A percentile compares a stretch with the other conserved stretches of the same genome.
Evolutionary conservation across 441 rosid species (phyloP).

Genomic region (Corymbia citriodora): DNA sequence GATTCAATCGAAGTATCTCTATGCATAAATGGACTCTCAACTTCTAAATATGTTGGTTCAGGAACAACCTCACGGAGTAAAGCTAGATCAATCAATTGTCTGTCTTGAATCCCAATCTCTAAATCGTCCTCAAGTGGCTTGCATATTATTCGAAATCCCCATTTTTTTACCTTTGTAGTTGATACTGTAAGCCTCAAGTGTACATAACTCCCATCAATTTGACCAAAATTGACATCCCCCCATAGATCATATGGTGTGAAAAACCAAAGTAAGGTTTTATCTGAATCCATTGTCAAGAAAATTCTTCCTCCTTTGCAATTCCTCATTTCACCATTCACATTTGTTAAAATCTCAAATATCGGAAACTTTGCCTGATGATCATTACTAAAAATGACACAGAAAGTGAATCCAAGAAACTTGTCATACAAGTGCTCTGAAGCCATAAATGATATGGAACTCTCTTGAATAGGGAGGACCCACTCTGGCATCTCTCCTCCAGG

Average conservation of each 20-base stretch:
- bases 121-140: background rate
- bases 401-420: background rate
- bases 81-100: background rate
- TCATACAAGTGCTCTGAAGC: background rate
- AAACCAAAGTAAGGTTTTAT: too few relatives aligned
- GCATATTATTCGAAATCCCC: background rate
- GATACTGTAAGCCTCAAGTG: background rate
- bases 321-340: background rate
- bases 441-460: background rate
- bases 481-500: background rate
- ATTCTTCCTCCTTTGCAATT: too few relatives aligned
- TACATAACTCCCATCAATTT: background rate
- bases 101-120: background rate
- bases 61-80: background rate
- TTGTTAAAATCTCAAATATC: rapidly evolving
- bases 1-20: background rate
- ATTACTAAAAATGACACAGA: background rate
- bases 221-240: background rate
- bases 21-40: background rate
- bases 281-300: rapidly evolving
- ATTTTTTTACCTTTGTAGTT: rapidly evolving
- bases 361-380: rapidly evolving
- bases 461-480: background rate
- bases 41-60: background rate
- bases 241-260: background rate